These are phyloP conservation scores for Salicornia ramosissima DNA, from an alignment of 148 eudicot genomes.

Conservation along the genomic window DNA sequence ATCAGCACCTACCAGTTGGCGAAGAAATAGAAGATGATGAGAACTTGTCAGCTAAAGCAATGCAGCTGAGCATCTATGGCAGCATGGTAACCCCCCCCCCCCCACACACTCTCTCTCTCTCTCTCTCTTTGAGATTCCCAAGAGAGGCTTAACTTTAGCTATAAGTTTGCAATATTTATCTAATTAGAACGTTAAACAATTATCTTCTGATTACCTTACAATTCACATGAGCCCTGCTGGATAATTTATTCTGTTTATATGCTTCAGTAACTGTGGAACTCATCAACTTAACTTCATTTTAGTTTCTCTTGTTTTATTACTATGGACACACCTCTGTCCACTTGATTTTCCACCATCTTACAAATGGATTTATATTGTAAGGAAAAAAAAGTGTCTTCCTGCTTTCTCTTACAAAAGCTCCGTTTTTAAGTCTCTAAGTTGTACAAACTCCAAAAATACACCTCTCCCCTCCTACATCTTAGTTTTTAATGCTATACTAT, in stretches of 20 bases:
- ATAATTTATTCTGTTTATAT: not conserved
- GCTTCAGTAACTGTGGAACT: not conserved
- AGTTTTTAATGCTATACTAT: too few species aligned
- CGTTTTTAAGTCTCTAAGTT: too few species aligned
- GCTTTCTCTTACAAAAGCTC: too few species aligned
- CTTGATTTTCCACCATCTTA: not conserved
- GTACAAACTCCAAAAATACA: too few species aligned
- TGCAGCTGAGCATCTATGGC: slow-evolving; percentile 79
- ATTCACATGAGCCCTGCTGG: not conserved
- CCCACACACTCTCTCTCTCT: too few species aligned
- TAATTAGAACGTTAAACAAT: not conserved
- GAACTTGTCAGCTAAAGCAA: slow-evolving; percentile 59
- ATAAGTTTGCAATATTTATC: not conserved
- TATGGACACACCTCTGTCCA: not conserved
- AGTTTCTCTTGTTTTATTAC: too few species aligned
- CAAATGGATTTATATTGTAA: not conserved
- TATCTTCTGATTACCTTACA: not conserved
- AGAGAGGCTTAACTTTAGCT: not conserved
- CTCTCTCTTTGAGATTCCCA: not conserved
- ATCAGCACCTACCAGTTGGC: slow-evolving; percentile 22
- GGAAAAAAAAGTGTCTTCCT: not conserved
- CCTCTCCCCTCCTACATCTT: too few species aligned
- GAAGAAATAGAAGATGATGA: slow-evolving; percentile 21
- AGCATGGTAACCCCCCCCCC: slow-evolving; percentile 86
- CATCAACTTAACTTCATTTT: not conserved